These are phyloP conservation scores for Saccharomycopsis lassenensis DNA, from an alignment of 805 yeast genomes.

Conservation along the genomic window DNA sequence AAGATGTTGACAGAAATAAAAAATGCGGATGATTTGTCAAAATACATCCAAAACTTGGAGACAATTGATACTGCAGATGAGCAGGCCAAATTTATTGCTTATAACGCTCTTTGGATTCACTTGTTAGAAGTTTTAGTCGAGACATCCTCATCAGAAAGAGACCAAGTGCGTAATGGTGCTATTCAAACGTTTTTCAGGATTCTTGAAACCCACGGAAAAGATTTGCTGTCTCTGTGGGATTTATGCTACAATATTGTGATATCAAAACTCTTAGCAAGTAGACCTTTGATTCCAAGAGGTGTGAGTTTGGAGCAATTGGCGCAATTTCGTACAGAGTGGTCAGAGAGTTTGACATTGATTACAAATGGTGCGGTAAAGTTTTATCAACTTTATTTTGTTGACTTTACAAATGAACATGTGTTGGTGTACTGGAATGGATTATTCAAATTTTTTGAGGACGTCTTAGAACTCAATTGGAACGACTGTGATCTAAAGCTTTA, in stretches of 20 bases:
- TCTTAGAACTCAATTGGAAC: slow-evolving; percentile 35
- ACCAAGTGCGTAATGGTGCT: slow-evolving; percentile 83
- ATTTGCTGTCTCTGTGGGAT: slow-evolving; percentile 53
- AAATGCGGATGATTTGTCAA: slow-evolving; percentile 21
- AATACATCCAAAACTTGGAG: slow-evolving; percentile 10
- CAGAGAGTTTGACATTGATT: slow-evolving; percentile 52
- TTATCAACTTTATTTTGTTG: slow-evolving; percentile 39
- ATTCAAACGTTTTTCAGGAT: slow-evolving; percentile 81
- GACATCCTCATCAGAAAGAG: slow-evolving; percentile 52
- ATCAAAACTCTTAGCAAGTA: slow-evolving; percentile 32
- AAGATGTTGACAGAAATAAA: slow-evolving; percentile 17
- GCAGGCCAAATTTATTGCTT: slow-evolving; percentile 21
- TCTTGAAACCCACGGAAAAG: slow-evolving; percentile 56
- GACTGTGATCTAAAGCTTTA: slow-evolving; percentile 47
- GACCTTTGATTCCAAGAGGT: slow-evolving; percentile 19
- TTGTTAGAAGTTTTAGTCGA: slow-evolving; percentile 50
- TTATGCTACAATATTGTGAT: slow-evolving; percentile 56
- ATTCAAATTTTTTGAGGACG: slow-evolving; percentile 34
- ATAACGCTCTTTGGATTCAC: slow-evolving; percentile 48
- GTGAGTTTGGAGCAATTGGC: slow-evolving; percentile 15
- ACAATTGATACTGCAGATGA: slow-evolving; percentile 9
- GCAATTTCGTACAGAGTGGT: slow-evolving; percentile 29
- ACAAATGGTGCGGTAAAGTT: slow-evolving; percentile 58
- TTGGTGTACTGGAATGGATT: slow-evolving; percentile 46
- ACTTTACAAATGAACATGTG: slow-evolving; percentile 23